These are phyloP conservation scores for Reticulomyxa filosa DNA, from an alignment of 78 protist species.

Conservation along the genomic window DNA sequence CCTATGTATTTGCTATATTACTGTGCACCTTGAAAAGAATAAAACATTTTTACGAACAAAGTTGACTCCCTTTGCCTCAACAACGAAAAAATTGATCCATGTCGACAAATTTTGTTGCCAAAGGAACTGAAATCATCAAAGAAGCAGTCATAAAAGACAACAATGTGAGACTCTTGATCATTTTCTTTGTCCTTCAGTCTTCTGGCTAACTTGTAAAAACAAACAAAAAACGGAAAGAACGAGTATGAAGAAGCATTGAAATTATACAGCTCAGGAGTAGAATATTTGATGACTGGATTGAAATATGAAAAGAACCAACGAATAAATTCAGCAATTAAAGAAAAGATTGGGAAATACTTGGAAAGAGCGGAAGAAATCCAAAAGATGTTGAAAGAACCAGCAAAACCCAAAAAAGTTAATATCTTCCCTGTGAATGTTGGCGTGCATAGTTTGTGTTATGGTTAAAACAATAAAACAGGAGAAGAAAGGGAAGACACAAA, in stretches of 20 bases:
- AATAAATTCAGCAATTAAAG: neutral
- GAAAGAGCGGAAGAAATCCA: neutral
- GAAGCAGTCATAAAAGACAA: constrained; percentile 1
- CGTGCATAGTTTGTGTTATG: no score
- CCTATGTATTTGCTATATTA: no score
- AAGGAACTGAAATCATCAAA: constrained; percentile 2
- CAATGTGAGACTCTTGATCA: no score
- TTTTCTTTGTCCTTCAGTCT: no score
- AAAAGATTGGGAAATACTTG: constrained; percentile 1
- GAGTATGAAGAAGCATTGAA: neutral
- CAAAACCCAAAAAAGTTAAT: neutral
- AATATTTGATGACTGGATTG: constrained; percentile 1
- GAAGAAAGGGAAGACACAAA: neutral
- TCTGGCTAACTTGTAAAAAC: no score
- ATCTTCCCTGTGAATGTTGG: neutral
- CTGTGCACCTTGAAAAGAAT: no score
- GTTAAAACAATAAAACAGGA: no score
- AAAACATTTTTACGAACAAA: no score
- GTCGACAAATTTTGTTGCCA: neutral
- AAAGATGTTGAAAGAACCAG: neutral
- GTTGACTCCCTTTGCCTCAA: no score
- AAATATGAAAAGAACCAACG: neutral
- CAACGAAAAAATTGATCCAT: no score
- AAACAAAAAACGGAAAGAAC: no score
- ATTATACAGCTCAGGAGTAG: neutral